Evolutionary conservation across 176 grass and related monocot genomes (phyloP), one percentile per base, ranked within the genome.

Genomic region (Eragrostis nindensis): DNA sequence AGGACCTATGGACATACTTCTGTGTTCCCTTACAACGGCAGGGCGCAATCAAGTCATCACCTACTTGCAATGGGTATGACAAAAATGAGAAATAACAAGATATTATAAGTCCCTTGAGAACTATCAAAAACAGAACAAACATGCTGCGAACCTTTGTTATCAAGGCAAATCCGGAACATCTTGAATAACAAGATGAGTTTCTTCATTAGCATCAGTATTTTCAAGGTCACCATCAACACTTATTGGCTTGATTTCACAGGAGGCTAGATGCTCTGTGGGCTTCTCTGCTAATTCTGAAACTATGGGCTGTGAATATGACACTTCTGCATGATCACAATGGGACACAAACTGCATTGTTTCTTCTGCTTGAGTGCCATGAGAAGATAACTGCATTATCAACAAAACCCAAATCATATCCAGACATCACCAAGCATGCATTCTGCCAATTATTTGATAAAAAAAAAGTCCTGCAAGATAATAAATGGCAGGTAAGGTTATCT

Each of bases 21-120:
- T 98, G 95, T 76, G 95, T 98, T 64, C 95, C 92, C 80, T 87
- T 94, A 70, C 95, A 98, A 76, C 85, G 84, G 84, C 95, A 98
- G 26, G 95, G 95, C 0, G 95, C 92, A 81, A 98, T 98, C 70
- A 98, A 75, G 85, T 91, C 95, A 77, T 91, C 88, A 73, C 90
- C 95, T 98, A 75, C 62, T 66, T 72, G 53, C 43, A 83, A 38
- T 17, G 8, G 38, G 43, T 39, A 47, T 47, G 22, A 66, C 53
- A 46, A 27, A 32, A 43, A 80, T 24, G 45, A 59, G 78, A 74
- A 67, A 75, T 53, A 79, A 68, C 8, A 74, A 46, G 48, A 18
- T 44, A 74, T 44, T 71, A 53, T 48, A 68, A 86, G 62, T 18
- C 44, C 22, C 10, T 68, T 56, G 61, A 65, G 15, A 61, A 70